Evolutionary conservation across 768 basidiomycete genomes (phyloP).

Genomic region (Leccinum imitatum): DNA sequence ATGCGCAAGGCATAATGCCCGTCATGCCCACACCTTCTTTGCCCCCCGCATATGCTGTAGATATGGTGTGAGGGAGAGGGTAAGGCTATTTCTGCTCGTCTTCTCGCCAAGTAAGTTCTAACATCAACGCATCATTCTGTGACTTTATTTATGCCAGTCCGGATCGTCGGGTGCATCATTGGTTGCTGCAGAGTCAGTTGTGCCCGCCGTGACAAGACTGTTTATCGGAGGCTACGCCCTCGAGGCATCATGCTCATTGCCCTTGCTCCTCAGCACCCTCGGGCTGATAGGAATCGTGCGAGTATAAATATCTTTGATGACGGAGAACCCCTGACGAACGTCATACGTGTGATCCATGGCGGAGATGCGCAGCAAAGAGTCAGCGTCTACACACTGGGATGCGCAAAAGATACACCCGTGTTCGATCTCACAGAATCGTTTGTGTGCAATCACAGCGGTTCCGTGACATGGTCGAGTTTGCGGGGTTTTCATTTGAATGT

Average conservation of each 20-base stretch:
- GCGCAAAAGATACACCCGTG: neutral
- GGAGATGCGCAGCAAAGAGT: neutral
- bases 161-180: slow-evolving; percentile 57
- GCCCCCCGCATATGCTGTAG: slow-evolving; percentile 45
- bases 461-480: neutral
- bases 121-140: neutral
- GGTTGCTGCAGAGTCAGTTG: slow-evolving; percentile 50
- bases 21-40: slow-evolving; percentile 57
- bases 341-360: neutral
- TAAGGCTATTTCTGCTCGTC: slow-evolving; percentile 62
- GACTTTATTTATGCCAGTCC: slow-evolving; percentile 38
- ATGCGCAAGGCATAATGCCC: slow-evolving; percentile 50
- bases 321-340: neutral
- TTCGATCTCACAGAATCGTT: neutral
- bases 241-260: slow-evolving; percentile 38
- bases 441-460: neutral
- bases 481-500: neutral
- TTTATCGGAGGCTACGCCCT: slow-evolving; percentile 52
- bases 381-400: neutral
- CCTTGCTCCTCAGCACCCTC: slow-evolving; percentile 36
- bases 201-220: slow-evolving; percentile 40
- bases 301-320: slow-evolving; percentile 12
- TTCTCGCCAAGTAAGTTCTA: slow-evolving; percentile 53
- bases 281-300: slow-evolving; percentile 38
- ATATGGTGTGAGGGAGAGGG: slow-evolving; percentile 59